Base-by-base conservation (phyloP, 805 yeast species). In the Nakazawaea pomicola region DNA sequence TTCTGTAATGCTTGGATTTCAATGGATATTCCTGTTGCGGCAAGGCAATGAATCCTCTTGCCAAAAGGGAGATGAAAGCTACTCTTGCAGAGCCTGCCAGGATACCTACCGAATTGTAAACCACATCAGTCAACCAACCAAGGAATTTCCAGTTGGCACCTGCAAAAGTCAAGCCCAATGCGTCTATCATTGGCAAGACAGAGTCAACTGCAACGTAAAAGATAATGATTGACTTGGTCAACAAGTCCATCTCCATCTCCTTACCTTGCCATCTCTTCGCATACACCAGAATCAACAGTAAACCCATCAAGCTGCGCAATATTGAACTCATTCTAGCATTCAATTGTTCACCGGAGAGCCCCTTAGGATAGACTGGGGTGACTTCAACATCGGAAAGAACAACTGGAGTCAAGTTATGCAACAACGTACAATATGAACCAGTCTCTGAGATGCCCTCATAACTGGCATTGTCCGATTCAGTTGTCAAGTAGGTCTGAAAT, bases 21-120 rank as follows among this genome's bases (percentile, higher is more conserved):
- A 39, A 29, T 7, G 43, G 43, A 16, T 33, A 39, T 21, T 39
- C 43, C 8, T n/a, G 29, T 14, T 28, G 11, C 9, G 43, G 33
- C 15, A 39, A 33, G 7, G 35, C 36, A 11, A 38, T 39, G 19
- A 28, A 39, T 14, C 43, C 43, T 15, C 17, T 33, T 8, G 34
- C 23, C 15, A 39, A 33, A 6, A 39, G 18, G 14, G 27, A 15
- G 28, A 36, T 16, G 16, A 36, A 36, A 5, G 20, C 17, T 6
- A 29, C 9, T 5, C 16, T n/a, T 7, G 36, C 17, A 23, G 15
- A 10, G 4, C 20, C 18, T 9, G 19, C 29, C 12, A 24, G 10
- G 15, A 21, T 4, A n/a, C 6, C 12, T 23, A 33, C 8, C 20
- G 23, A 19, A 12, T 5, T 11, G 17, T n/a, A n/a, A 28, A 11